Evolutionary conservation across 1,284 basidiomycete genomes (phyloP), one percentile per base, ranked within the genome.

Genomic region (Ceratobasidium papillatum): DNA sequence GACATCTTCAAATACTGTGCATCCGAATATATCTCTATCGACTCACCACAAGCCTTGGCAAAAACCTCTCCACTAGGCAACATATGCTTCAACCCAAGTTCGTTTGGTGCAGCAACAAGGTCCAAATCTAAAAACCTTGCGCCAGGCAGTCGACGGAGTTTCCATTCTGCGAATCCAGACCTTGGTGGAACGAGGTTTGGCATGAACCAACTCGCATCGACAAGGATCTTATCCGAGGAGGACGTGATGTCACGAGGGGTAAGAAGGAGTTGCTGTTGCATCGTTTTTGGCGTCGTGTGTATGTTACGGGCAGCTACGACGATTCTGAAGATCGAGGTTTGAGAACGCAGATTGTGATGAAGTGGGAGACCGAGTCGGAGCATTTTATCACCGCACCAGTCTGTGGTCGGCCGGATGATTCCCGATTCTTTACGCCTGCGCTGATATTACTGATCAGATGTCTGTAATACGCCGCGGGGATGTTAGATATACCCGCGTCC

Each of bases 121-220:
- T 97, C 96, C 45, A 98, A 86, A 81, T 98, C 92, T 79, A 96
- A 87, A 79, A 92, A 94, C 36, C 86, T 88, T 0, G 95, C 90
- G 5, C 87, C 85, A 4, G 92, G 93, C 43, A 99, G 88, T 47
- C 92, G 88, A 75, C 87, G 89, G n/a, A 83, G 80, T 14, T 73
- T 68, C 58, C 59, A 75, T 51, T 72, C 69, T 32, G 84, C 79
- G 77, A 89, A 95, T 80, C 96, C 95, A 34, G 87, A 81, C 41
- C 82, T 82, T 0, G 90, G 86, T 74, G 94, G 88, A 1, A 89
- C 86, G 62, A 90, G 86, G 80, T 90, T 91, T 58, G 94, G 94
- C 94, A 96, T 95, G 81, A 92, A 91, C 94, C 94, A 96, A 51
- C 88, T 90, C 30, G 90, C 89, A 80, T 96, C 95, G 34, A 94